Conservation (phyloP, 257 asterid genomes). For the Verbascum thapsus region DNA sequence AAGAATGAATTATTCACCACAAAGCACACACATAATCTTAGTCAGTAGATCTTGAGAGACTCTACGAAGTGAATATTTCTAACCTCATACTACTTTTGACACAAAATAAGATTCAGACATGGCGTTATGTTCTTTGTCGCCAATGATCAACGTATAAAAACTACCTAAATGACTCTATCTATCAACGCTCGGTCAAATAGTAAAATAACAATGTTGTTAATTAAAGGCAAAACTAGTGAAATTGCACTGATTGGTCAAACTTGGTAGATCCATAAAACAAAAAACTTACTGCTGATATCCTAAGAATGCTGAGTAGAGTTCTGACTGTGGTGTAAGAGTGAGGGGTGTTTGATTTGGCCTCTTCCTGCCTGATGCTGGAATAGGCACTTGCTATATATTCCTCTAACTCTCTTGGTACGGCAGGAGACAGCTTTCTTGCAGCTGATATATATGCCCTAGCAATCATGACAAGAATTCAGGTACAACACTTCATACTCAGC, state of each 20-base stretch:
- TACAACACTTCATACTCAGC: constrained; percentile 21
- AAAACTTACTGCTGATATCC: constrained; percentile 85
- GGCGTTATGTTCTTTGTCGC: background rate
- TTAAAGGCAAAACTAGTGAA: constrained; percentile 6
- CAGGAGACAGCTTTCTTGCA: constrained; percentile 84
- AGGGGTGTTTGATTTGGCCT: constrained; percentile 87
- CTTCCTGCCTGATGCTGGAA: constrained; percentile 96
- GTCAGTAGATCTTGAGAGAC: background rate
- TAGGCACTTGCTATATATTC: constrained; percentile 93
- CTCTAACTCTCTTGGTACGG: constrained; percentile 83
- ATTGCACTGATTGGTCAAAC: background rate
- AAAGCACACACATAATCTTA: background rate
- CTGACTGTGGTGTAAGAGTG: constrained; percentile 83
- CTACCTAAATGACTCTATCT: background rate
- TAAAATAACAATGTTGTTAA: background rate
- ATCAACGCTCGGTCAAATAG: background rate
- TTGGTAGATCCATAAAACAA: background rate
- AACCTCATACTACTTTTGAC: constrained; percentile 7
- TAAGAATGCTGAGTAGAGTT: constrained; percentile 81
- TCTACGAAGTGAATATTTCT: background rate
- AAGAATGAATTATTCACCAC: background rate
- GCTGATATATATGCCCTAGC: constrained; percentile 93
- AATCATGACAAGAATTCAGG: constrained; percentile 30
- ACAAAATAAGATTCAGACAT: background rate
- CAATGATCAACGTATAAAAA: background rate